Conservation (phyloP, 306 rosid species). For the Alnus rubra region DNA sequence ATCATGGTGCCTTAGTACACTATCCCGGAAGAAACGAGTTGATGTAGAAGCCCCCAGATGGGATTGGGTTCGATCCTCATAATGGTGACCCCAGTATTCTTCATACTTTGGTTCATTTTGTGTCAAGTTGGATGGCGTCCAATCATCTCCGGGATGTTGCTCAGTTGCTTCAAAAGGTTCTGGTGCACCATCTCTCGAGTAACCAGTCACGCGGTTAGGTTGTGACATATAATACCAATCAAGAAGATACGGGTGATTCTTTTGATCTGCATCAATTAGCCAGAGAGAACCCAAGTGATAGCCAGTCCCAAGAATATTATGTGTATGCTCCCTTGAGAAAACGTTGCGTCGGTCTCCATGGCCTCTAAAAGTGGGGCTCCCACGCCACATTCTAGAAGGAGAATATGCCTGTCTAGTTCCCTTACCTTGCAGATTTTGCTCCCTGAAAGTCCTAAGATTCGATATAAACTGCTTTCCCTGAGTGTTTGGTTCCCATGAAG, state of each 20-base stretch:
- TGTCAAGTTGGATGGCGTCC: constrained; percentile 50
- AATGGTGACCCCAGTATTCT: constrained; percentile 36
- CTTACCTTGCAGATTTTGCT: constrained; percentile 50
- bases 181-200: constrained; percentile 26
- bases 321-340: constrained; percentile 45
- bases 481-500: constrained; percentile 78
- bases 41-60: constrained; percentile 74
- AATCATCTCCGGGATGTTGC: constrained; percentile 42
- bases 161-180: constrained; percentile 43
- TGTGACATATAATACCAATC: constrained; percentile 77
- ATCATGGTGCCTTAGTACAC: constrained; percentile 45
- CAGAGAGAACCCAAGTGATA: constrained; percentile 58
- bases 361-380: constrained; percentile 42
- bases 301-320: constrained; percentile 36
- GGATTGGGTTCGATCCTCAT: constrained; percentile 42
- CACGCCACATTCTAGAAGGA: constrained; percentile 50
- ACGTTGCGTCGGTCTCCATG: constrained; percentile 45
- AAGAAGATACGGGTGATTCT: constrained; percentile 67
- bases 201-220: constrained; percentile 31
- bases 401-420: constrained; percentile 42
- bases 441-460: constrained; percentile 65
- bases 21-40: constrained; percentile 55
- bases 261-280: constrained; percentile 56
- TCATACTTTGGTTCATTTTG: constrained; percentile 40
- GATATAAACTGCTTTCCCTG: constrained; percentile 60